phyloP scores from a whole-genome alignment of 768 basidiomycete genomes.

The Trametes cubensis region DNA sequence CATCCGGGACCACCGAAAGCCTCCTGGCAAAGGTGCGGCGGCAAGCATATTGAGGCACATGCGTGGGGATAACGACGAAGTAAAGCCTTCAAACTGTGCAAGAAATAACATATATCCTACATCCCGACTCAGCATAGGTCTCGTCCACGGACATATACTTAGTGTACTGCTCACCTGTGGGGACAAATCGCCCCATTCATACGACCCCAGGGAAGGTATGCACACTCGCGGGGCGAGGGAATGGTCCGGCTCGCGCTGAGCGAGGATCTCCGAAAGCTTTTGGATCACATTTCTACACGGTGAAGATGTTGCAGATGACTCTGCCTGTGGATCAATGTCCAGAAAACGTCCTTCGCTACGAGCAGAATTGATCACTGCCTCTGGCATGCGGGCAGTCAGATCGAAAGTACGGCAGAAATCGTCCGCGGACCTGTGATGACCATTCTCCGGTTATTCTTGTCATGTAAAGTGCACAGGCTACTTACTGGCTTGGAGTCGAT shows the following conservation, averaged over 20 bases:
- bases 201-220: conserved; percentile 62
- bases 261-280: conserved; percentile 17
- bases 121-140: not conserved
- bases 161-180: conserved; percentile 48
- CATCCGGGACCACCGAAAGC: conserved; percentile 67
- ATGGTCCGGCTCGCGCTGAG: not conserved
- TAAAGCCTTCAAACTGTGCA: conserved; percentile 65
- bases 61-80: conserved; percentile 59
- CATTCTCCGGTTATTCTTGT: conserved; percentile 7
- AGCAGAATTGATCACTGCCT: conserved; percentile 49
- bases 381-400: conserved; percentile 64
- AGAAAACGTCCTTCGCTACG: conserved; percentile 42
- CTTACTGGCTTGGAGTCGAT: conserved; percentile 49
- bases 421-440: conserved; percentile 47
- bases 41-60: conserved; percentile 70
- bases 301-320: conserved; percentile 7
- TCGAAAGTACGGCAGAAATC: conserved; percentile 76
- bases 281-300: conserved; percentile 19
- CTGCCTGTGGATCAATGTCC: conserved; percentile 28
- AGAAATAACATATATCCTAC: conserved; percentile 72
- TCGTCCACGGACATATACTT: not conserved
- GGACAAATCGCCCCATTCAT: conserved; percentile 67
- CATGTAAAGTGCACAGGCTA: conserved; percentile 28
- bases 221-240: conserved; percentile 56
- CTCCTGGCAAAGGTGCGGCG: conserved; percentile 62